These are phyloP conservation scores for Hyaloscypha bicolor DNA, from an alignment of 495 filamentous ascomycete genomes.

Conservation along the genomic window DNA sequence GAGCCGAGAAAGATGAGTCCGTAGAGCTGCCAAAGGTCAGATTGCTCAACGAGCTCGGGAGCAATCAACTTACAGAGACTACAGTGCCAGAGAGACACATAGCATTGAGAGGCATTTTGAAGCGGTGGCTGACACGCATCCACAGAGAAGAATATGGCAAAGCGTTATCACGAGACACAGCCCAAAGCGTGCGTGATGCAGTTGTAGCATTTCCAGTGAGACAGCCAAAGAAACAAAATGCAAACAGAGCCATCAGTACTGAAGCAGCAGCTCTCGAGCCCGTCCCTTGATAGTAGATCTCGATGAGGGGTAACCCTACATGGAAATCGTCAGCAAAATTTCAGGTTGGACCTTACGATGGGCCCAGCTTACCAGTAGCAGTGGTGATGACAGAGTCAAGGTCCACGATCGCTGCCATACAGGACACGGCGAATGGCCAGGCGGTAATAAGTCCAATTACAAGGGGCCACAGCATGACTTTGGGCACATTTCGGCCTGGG, in stretches of 20 bases:
- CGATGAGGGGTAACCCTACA: too few relatives aligned
- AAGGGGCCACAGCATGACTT: slow-evolving; percentile 41
- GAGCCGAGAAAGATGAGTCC: slow-evolving; percentile 51
- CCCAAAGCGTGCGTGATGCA: slow-evolving; percentile 36
- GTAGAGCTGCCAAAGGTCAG: slow-evolving; percentile 26
- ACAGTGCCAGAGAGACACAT: slow-evolving; percentile 38
- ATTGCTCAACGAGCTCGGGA: too few relatives aligned
- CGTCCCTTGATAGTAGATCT: too few relatives aligned
- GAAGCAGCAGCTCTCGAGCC: too few relatives aligned
- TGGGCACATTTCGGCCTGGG: slow-evolving; percentile 38
- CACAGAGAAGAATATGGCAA: slow-evolving; percentile 1
- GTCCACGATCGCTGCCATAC: slow-evolving; percentile 40
- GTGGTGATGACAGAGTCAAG: slow-evolving; percentile 26
- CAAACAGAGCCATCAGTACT: too few relatives aligned
- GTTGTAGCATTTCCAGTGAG: too few relatives aligned
- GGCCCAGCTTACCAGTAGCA: too few relatives aligned
- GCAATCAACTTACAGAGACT: slow-evolving; percentile 6
- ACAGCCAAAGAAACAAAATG: too few relatives aligned
- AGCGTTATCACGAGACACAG: slow-evolving; percentile 53
- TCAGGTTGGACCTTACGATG: too few relatives aligned
- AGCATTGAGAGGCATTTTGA: slow-evolving; percentile 36
- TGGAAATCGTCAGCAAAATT: too few relatives aligned
- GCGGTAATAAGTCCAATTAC: slow-evolving; percentile 40
- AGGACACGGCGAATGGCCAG: slow-evolving; percentile 38
- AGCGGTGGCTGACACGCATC: not conserved